phyloP scores from a whole-genome alignment of 2,329 filamentous ascomycete species.

The Colletotrichum tropicale region DNA sequence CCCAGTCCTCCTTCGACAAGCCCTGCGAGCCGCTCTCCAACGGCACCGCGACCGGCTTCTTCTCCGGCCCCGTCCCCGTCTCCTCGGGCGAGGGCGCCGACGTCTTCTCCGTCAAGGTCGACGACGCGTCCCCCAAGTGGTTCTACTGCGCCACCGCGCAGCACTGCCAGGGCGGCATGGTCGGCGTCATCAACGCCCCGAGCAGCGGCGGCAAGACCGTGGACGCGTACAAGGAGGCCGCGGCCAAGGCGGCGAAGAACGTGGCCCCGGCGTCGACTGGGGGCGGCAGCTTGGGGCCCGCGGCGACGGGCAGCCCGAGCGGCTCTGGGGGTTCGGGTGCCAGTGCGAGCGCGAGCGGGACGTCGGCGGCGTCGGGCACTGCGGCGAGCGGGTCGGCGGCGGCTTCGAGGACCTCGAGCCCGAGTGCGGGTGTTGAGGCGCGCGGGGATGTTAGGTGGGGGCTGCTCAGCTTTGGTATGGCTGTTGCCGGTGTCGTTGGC shows the following conservation, averaged over 20 bases:
- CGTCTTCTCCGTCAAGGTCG: constrained; percentile 22
- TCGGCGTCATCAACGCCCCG: constrained; percentile 44
- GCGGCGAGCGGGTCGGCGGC: neutral
- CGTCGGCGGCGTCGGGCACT: neutral
- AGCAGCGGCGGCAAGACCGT: neutral
- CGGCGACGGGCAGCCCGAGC: neutral
- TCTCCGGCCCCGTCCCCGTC: constrained; percentile 46
- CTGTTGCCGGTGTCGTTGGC: constrained; percentile 13
- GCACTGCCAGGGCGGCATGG: constrained; percentile 68
- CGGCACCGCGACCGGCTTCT: constrained; percentile 46
- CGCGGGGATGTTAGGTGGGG: constrained; percentile 15
- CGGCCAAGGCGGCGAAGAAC: constrained; percentile 11
- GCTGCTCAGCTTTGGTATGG: constrained; percentile 11
- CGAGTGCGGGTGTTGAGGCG: constrained; percentile 12
- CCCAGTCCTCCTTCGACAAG: constrained; percentile 62
- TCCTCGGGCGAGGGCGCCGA: constrained; percentile 22
- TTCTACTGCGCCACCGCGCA: constrained; percentile 64
- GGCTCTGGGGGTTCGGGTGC: neutral
- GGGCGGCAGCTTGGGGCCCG: constrained; percentile 15
- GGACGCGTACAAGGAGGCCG: neutral
- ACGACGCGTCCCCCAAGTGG: constrained; percentile 63
- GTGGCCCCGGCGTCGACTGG: constrained; percentile 12
- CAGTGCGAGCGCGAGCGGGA: neutral
- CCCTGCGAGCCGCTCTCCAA: constrained; percentile 61
- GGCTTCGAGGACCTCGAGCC: neutral